These are phyloP conservation scores for Pezicula carpinea DNA, from an alignment of 2,329 filamentous ascomycete species.

Conservation along the genomic window DNA sequence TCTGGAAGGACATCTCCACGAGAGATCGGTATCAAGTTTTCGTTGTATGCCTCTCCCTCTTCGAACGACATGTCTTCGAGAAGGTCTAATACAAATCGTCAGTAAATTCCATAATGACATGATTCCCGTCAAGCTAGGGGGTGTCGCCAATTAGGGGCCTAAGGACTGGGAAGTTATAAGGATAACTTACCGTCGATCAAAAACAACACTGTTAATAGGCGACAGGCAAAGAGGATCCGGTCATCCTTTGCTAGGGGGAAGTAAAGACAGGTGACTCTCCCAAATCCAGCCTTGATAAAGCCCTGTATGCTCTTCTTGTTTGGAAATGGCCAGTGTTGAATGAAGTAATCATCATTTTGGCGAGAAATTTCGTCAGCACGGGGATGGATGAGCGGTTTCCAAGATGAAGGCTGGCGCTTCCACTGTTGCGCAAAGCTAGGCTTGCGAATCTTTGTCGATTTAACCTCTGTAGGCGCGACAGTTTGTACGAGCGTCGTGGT, in stretches of 20 bases:
- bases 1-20: conserved; percentile 29
- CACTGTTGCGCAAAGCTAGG: too few relatives aligned
- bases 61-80: conserved; percentile 38
- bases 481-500: too few relatives aligned
- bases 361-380: too few relatives aligned
- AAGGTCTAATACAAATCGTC: conserved; percentile 25
- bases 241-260: conserved; percentile 34
- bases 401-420: too few relatives aligned
- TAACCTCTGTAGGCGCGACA: too few relatives aligned
- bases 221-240: conserved; percentile 34
- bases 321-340: conserved; percentile 34
- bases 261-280: conserved; percentile 34
- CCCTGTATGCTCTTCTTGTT: conserved; percentile 25
- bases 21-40: conserved; percentile 31
- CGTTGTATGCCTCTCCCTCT: conserved; percentile 34
- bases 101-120: too few relatives aligned
- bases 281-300: conserved; percentile 31
- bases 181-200: conserved; percentile 38
- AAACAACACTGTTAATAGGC: conserved; percentile 36
- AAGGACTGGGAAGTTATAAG: background rate
- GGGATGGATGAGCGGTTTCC: too few relatives aligned
- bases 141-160: too few relatives aligned
- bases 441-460: too few relatives aligned
- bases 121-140: too few relatives aligned
- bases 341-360: too few relatives aligned